Evolutionary conservation across 768 basidiomycete species (phyloP).

Genomic region (Suillus subluteus): DNA sequence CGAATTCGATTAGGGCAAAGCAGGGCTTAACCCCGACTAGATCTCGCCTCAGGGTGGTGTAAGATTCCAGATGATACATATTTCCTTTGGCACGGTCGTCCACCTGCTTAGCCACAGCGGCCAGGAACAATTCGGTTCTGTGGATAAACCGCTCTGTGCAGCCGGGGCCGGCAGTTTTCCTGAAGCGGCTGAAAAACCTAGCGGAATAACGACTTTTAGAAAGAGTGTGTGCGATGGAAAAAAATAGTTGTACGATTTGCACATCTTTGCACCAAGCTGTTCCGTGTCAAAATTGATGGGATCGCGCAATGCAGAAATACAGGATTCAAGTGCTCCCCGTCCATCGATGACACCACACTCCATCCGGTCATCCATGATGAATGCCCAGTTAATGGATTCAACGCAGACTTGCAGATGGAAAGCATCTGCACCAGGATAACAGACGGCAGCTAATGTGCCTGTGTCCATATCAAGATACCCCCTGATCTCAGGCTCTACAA

Average conservation of each 20-base stretch:
- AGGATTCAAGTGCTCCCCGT: constrained; percentile 29
- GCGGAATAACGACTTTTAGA: neutral
- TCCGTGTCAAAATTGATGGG: constrained; percentile 31
- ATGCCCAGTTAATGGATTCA: constrained; percentile 61
- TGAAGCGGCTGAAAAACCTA: constrained; percentile 43
- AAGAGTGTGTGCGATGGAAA: neutral
- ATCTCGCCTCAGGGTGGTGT: constrained; percentile 54
- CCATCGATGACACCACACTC: constrained; percentile 34
- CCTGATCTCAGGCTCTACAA: constrained; percentile 35
- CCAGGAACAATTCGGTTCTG: constrained; percentile 42
- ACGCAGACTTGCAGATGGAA: constrained; percentile 65
- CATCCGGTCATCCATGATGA: constrained; percentile 46
- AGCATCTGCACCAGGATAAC: constrained; percentile 40
- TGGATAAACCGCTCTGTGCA: constrained; percentile 44
- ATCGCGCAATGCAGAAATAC: constrained; percentile 32
- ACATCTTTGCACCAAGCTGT: constrained; percentile 33
- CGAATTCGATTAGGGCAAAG: constrained; percentile 58
- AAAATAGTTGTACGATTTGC: constrained; percentile 36
- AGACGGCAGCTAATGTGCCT: constrained; percentile 51
- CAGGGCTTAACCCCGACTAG: constrained; percentile 55
- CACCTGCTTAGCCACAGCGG: constrained; percentile 46
- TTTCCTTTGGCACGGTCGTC: constrained; percentile 40
- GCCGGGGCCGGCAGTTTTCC: constrained; percentile 40
- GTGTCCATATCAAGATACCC: constrained; percentile 61
- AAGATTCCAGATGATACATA: constrained; percentile 51